Percentiles rank a stretch among this genome's conserved stretches.
Evolutionary conservation across 169 alveolate genomes (phyloP).

Genomic region (Plasmodium reichenowi): DNA sequence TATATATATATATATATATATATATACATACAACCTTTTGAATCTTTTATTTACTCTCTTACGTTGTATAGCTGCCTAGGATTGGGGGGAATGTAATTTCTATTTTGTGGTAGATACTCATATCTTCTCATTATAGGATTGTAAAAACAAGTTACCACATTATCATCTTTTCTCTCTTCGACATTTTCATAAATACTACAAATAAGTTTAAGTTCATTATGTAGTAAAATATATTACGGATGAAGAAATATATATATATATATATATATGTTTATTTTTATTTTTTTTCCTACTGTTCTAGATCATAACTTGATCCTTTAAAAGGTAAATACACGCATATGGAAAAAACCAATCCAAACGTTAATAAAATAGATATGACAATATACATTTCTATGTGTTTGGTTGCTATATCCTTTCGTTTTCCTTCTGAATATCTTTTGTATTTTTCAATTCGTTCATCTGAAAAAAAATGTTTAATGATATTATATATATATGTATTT

Average conservation of each 20-base stretch:
- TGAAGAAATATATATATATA: not conserved
- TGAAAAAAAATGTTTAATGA: not conserved
- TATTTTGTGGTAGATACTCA: constrained; percentile 20
- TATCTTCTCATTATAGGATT: constrained; percentile 54
- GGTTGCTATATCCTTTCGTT: constrained; percentile 12
- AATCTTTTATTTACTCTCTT: not conserved
- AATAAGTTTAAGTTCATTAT: not conserved
- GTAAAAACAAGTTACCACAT: constrained; percentile 44
- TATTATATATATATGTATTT: not conserved
- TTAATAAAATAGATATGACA: constrained; percentile 18
- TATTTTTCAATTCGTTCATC: constrained; percentile 53
- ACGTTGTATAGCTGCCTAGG: constrained; percentile 39
- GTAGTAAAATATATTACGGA: too few species aligned
- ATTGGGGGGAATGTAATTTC: constrained; percentile 21
- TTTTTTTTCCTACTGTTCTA: constrained; percentile 14
- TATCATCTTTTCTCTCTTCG: constrained; percentile 8
- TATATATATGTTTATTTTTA: not conserved
- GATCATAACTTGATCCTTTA: not conserved
- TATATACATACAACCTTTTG: not conserved
- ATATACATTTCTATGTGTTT: constrained; percentile 42
- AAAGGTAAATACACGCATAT: constrained; percentile 46
- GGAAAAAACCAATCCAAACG: constrained; percentile 23
- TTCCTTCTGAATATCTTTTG: constrained; percentile 60
- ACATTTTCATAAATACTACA: constrained; percentile 21
- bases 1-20: not conserved